Evolutionary conservation across 306 rosid genomes (phyloP).

Genomic region (Quillaja saponaria): DNA sequence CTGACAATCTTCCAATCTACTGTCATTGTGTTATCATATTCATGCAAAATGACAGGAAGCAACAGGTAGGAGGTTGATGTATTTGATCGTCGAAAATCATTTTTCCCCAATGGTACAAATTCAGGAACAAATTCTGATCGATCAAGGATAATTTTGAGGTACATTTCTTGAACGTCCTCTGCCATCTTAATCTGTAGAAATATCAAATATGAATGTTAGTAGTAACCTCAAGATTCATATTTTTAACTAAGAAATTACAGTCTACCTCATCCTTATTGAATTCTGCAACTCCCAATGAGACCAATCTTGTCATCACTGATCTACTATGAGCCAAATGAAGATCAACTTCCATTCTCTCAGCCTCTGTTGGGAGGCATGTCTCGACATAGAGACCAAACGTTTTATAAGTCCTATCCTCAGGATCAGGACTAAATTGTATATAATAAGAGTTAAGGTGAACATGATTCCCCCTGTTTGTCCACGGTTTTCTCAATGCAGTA

Average conservation of each 20-base stretch:
- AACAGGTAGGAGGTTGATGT: slow-evolving; percentile 72
- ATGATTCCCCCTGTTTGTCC: slow-evolving; percentile 44
- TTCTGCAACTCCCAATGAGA: slow-evolving; percentile 63
- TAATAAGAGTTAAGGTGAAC: slow-evolving; percentile 61
- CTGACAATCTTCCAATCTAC: slow-evolving; percentile 76
- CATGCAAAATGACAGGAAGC: slow-evolving; percentile 69
- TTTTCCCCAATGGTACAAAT: slow-evolving; percentile 61
- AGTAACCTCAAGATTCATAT: too few relatives aligned
- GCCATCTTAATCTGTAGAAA: slow-evolving; percentile 72
- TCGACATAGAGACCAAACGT: slow-evolving; percentile 73
- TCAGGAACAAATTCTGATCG: slow-evolving; percentile 66
- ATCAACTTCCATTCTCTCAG: slow-evolving; percentile 73
- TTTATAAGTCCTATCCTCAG: slow-evolving; percentile 74
- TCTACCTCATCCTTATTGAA: slow-evolving; percentile 72
- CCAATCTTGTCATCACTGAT: slow-evolving; percentile 67
- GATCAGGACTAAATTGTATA: slow-evolving; percentile 61
- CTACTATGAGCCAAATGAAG: slow-evolving; percentile 91
- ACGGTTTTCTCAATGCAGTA: slow-evolving; percentile 52
- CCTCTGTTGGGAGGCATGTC: slow-evolving; percentile 71
- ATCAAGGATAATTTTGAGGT: slow-evolving; percentile 81
- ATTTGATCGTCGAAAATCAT: slow-evolving; percentile 33
- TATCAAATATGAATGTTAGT: too few relatives aligned
- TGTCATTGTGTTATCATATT: slow-evolving; percentile 35
- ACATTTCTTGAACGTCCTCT: slow-evolving; percentile 88
- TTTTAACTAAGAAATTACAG: too few relatives aligned